These are phyloP conservation scores for Clitocybe nebularis DNA, from an alignment of 1,284 basidiomycete genomes.

Conservation along the genomic window DNA sequence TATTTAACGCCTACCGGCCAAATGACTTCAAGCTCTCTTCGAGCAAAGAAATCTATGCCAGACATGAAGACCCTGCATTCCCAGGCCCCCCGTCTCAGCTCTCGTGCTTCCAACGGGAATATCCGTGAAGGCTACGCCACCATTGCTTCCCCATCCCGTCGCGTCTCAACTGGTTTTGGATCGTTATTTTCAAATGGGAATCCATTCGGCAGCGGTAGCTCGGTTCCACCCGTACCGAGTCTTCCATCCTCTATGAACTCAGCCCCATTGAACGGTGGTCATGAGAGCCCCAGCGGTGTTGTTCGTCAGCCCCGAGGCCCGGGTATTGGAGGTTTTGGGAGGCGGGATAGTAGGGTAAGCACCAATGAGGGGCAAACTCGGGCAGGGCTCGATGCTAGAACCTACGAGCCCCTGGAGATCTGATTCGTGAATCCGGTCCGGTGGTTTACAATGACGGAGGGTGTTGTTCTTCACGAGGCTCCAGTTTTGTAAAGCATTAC, in stretches of 20 bases:
- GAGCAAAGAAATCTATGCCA: constrained; percentile 96
- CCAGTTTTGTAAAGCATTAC: no score
- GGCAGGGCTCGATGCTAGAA: constrained; percentile 74
- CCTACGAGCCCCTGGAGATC: constrained; percentile 81
- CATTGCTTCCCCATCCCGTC: constrained; percentile 76
- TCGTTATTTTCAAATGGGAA: constrained; percentile 58
- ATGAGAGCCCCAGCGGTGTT: constrained; percentile 49
- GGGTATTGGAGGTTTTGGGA: constrained; percentile 64
- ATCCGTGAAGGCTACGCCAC: constrained; percentile 90
- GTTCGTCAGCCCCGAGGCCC: constrained; percentile 80
- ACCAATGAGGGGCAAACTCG: constrained; percentile 52
- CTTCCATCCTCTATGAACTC: constrained; percentile 55
- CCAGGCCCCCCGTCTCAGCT: constrained; percentile 73
- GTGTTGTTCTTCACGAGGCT: constrained; percentile 18
- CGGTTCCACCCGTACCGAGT: constrained; percentile 74
- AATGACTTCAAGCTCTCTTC: constrained; percentile 52
- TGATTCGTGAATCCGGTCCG: constrained; percentile 44
- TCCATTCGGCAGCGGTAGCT: constrained; percentile 33
- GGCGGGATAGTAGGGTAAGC: constrained; percentile 57
- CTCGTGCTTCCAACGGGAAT: constrained; percentile 86
- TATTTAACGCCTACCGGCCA: constrained; percentile 59
- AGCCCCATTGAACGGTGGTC: constrained; percentile 39
- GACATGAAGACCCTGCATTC: constrained; percentile 84
- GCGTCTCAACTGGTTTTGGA: constrained; percentile 67
- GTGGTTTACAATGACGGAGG: constrained; percentile 40